Evolutionary conservation across 2,329 filamentous ascomycete species (phyloP).

Genomic region (Penicillium freii): DNA sequence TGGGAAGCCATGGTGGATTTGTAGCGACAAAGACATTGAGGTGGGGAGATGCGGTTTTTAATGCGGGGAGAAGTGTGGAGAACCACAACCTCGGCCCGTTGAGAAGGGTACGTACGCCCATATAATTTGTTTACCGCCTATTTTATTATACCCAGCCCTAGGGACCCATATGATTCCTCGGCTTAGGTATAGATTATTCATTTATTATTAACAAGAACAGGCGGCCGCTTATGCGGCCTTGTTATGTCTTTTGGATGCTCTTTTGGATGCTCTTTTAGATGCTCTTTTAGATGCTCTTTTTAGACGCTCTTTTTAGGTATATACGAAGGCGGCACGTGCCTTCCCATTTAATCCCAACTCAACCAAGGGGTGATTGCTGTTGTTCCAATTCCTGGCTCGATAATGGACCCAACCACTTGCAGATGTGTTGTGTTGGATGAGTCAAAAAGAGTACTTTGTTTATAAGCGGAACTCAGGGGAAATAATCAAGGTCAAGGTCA

Average conservation of each 20-base stretch:
- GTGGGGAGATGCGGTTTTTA: background rate
- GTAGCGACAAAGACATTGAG: background rate
- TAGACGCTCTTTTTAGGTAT: too few species aligned
- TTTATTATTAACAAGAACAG: too few species aligned
- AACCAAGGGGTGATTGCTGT: constrained; percentile 17
- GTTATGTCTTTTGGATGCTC: too few species aligned
- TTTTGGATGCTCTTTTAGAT: too few species aligned
- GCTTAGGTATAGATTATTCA: too few species aligned
- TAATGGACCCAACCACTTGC: constrained; percentile 9
- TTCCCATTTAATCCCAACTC: constrained; percentile 9
- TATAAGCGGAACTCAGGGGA: background rate
- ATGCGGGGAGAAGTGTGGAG: constrained; percentile 23
- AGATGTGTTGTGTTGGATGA: constrained; percentile 16
- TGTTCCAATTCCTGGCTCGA: constrained; percentile 13
- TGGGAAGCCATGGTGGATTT: constrained; percentile 15
- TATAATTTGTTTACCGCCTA: too few species aligned
- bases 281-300: too few species aligned
- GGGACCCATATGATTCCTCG: too few species aligned
- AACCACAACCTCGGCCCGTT: constrained; percentile 10
- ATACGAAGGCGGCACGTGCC: too few species aligned
- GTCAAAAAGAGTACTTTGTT: constrained; percentile 3
- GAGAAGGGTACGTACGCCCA: background rate
- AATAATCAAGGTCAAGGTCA: constrained; percentile 9
- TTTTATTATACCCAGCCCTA: too few species aligned
- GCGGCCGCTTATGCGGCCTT: too few species aligned